Evolutionary conservation across 2,329 filamentous ascomycete genomes (phyloP).

Genomic region (Cercospora sp.): DNA sequence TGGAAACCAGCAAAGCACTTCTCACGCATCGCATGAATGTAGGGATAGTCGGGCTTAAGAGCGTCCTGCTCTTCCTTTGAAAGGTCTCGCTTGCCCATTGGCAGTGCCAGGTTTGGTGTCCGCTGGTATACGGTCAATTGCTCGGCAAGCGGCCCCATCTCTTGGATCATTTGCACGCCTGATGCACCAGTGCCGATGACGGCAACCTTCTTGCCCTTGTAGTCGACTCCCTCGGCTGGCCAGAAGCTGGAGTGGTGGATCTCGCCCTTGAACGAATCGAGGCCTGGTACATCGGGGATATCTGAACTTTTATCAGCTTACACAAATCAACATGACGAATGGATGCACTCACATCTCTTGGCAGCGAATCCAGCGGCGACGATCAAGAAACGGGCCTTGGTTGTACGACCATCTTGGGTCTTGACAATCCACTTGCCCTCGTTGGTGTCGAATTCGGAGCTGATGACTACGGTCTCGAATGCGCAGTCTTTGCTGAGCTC

Average conservation of each 20-base stretch:
- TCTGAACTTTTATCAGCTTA: constrained; percentile 35
- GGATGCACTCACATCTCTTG: constrained; percentile 46
- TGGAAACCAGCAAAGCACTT: constrained; percentile 60
- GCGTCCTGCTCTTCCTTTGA: constrained; percentile 54
- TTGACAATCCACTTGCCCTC: constrained; percentile 53
- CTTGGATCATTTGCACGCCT: constrained; percentile 63
- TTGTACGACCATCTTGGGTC: constrained; percentile 54
- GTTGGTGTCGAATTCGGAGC: constrained; percentile 53
- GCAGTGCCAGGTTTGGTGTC: constrained; percentile 65
- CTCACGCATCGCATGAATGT: constrained; percentile 56
- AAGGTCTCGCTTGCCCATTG: constrained; percentile 57
- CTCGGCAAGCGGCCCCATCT: constrained; percentile 48
- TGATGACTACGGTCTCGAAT: constrained; percentile 58
- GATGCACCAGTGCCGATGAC: constrained; percentile 66
- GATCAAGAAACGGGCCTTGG: constrained; percentile 55
- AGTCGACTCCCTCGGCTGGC: constrained; percentile 51
- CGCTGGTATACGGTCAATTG: constrained; percentile 63
- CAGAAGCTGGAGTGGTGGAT: constrained; percentile 49
- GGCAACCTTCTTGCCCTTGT: constrained; percentile 58
- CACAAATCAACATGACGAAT: not conserved
- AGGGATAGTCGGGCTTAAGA: constrained; percentile 44
- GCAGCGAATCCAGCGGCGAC: constrained; percentile 60
- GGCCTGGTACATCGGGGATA: constrained; percentile 60
- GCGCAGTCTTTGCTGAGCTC: constrained; percentile 58
- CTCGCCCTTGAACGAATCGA: constrained; percentile 60